Conservation (phyloP, 2,329 filamentous ascomycete genomes). For the Scedosporium apiospermum region DNA sequence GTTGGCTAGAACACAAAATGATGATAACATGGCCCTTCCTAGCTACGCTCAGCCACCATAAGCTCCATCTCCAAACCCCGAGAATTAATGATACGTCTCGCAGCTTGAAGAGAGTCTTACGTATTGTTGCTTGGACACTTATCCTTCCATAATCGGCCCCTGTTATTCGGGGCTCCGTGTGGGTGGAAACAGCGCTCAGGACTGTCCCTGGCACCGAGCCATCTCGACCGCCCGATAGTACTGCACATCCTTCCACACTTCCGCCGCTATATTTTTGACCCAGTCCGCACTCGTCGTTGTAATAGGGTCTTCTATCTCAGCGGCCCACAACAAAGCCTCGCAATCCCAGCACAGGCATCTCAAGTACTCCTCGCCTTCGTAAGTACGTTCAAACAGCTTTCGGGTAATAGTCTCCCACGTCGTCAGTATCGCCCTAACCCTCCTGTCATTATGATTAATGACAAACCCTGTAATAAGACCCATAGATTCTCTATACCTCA, state of each 20-base stretch:
- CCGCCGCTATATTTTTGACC: background rate
- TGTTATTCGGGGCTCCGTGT: too few species aligned
- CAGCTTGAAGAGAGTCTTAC: too few species aligned
- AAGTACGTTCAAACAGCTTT: constrained; percentile 8
- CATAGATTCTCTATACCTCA: constrained; percentile 15
- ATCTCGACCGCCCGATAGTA: constrained; percentile 7
- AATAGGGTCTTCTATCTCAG: constrained; percentile 9
- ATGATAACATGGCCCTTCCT: too few species aligned
- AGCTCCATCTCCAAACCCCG: too few species aligned
- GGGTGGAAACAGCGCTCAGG: too few species aligned
- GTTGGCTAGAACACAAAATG: too few species aligned
- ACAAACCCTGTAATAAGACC: constrained; percentile 14
- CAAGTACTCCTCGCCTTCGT: constrained; percentile 22
- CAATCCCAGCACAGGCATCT: constrained; percentile 27
- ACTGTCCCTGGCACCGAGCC: background rate
- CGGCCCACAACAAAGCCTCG: constrained; percentile 19
- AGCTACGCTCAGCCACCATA: too few species aligned
- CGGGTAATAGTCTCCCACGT: background rate
- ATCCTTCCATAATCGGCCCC: too few species aligned
- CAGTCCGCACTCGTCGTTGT: background rate
- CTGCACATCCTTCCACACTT: constrained; percentile 5
- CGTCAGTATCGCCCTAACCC: background rate
- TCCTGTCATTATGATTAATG: constrained; percentile 29
- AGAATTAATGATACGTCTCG: too few species aligned
- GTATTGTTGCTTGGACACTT: too few species aligned